A percentile compares a stretch with the other conserved stretches of the same genome.
Conservation (phyloP, 1,139 yeast species). For the Diutina sp. region DNA sequence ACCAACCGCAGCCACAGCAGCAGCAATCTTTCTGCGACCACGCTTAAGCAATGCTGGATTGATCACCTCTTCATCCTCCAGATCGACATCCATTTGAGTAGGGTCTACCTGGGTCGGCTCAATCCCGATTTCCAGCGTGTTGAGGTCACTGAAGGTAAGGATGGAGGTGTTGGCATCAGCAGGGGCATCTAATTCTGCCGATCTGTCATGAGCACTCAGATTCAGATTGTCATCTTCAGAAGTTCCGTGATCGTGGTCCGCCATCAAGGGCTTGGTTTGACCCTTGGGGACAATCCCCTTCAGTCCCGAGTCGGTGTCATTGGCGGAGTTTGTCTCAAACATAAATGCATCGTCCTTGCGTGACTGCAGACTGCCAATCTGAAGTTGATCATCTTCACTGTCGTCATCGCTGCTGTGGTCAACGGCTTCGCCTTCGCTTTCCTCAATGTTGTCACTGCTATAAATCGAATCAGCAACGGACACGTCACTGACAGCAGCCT, state of each 20-base stretch:
- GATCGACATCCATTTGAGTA: background rate
- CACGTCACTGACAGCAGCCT: background rate
- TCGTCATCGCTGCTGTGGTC: background rate
- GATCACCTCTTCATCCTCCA: background rate
- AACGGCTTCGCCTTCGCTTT: background rate
- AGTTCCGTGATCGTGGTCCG: background rate
- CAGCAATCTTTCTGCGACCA: background rate
- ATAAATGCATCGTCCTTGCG: background rate
- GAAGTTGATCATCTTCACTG: background rate
- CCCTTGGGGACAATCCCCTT: background rate
- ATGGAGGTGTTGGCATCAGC: background rate
- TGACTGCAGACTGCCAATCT: background rate
- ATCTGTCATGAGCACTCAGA: background rate
- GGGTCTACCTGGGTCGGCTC: background rate
- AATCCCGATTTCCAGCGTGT: background rate
- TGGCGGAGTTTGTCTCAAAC: background rate
- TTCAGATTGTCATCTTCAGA: background rate
- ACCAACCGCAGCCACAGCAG: background rate
- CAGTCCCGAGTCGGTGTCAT: background rate
- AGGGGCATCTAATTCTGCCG: background rate
- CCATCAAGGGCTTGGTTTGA: background rate
- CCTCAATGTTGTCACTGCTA: background rate
- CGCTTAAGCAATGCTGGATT: background rate
- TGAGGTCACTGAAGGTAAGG: background rate
- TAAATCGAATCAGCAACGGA: background rate